Evolutionary conservation across 2,329 filamentous ascomycete species (phyloP).

Genomic region (Berkeleyomyces basicola): DNA sequence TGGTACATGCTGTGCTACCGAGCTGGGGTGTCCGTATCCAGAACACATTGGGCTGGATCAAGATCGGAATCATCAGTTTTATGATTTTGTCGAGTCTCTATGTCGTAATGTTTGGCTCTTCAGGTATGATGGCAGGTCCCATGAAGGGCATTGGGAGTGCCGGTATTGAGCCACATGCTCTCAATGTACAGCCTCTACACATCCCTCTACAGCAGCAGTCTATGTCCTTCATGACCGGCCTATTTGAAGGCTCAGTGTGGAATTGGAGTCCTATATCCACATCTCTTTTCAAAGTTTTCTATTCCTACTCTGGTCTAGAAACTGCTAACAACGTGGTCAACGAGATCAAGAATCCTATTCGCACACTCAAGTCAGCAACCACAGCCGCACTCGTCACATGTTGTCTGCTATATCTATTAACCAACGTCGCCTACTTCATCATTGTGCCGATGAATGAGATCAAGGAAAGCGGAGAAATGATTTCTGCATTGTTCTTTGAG

Average conservation of each 20-base stretch:
- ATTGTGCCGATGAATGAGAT: constrained; percentile 53
- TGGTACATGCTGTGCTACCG: constrained; percentile 42
- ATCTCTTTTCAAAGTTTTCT: constrained; percentile 50
- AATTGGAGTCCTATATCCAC: constrained; percentile 52
- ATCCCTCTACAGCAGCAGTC: background rate
- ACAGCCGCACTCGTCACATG: constrained; percentile 43
- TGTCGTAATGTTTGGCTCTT: constrained; percentile 30
- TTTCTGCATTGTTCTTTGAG: constrained; percentile 52
- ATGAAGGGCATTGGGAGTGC: background rate
- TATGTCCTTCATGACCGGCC: constrained; percentile 28
- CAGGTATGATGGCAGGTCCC: background rate
- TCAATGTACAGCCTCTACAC: too few relatives aligned
- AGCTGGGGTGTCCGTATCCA: constrained; percentile 42
- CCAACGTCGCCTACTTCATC: constrained; percentile 45
- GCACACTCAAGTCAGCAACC: constrained; percentile 46
- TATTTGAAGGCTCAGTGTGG: constrained; percentile 53
- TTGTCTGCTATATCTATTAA: constrained; percentile 47
- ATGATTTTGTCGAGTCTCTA: constrained; percentile 46
- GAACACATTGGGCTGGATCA: constrained; percentile 45
- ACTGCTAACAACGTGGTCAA: constrained; percentile 57
- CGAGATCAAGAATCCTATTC: constrained; percentile 51
- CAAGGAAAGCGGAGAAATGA: constrained; percentile 46
- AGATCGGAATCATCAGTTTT: constrained; percentile 41
- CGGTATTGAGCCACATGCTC: background rate
- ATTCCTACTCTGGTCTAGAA: constrained; percentile 49